A percentile compares a stretch with the other conserved stretches of the same genome.
Conservation (phyloP, 495 filamentous ascomycete genomes). For the Hypoxylon cercidicola region DNA sequence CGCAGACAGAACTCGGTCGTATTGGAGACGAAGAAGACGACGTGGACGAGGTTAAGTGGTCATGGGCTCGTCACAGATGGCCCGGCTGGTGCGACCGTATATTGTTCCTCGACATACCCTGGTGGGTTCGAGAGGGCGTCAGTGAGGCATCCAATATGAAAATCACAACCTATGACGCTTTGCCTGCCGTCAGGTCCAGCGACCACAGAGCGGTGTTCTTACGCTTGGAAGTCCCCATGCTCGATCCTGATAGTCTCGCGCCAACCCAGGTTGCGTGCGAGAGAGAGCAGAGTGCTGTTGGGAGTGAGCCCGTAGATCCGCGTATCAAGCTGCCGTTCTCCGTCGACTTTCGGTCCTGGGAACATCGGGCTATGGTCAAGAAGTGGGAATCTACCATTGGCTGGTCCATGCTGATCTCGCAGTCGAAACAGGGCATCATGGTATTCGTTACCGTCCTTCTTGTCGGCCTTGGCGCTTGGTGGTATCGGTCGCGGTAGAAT, state of each 20-base stretch:
- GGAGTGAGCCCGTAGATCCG: slow-evolving; percentile 42
- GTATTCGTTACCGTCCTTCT: slow-evolving; percentile 50
- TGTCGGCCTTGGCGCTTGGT: slow-evolving; percentile 53
- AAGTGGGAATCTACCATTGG: slow-evolving; percentile 56
- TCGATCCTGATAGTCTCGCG: slow-evolving; percentile 44
- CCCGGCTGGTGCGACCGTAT: slow-evolving; percentile 96
- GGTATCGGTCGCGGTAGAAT: slow-evolving; percentile 45
- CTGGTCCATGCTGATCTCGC: slow-evolving; percentile 58
- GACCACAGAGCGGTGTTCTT: slow-evolving; percentile 89
- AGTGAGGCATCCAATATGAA: slow-evolving; percentile 50
- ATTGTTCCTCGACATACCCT: slow-evolving; percentile 74
- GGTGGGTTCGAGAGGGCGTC: slow-evolving; percentile 47
- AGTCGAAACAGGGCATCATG: slow-evolving; percentile 53
- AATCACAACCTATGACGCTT: slow-evolving; percentile 71
- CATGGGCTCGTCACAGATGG: slow-evolving; percentile 82
- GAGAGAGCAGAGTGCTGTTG: slow-evolving; percentile 13
- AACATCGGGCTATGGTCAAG: slow-evolving; percentile 51
- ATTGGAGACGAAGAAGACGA: slow-evolving; percentile 40
- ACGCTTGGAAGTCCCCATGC: slow-evolving; percentile 66
- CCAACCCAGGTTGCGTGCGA: slow-evolving; percentile 30
- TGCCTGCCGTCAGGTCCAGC: slow-evolving; percentile 78
- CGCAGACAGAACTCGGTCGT: slow-evolving; percentile 43
- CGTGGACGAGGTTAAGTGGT: slow-evolving; percentile 65
- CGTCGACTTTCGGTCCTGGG: slow-evolving; percentile 58
- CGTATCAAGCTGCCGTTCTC: slow-evolving; percentile 51